These are phyloP conservation scores for Plantago coronopus DNA, from an alignment of 305 asterid species.

Conservation along the genomic window DNA sequence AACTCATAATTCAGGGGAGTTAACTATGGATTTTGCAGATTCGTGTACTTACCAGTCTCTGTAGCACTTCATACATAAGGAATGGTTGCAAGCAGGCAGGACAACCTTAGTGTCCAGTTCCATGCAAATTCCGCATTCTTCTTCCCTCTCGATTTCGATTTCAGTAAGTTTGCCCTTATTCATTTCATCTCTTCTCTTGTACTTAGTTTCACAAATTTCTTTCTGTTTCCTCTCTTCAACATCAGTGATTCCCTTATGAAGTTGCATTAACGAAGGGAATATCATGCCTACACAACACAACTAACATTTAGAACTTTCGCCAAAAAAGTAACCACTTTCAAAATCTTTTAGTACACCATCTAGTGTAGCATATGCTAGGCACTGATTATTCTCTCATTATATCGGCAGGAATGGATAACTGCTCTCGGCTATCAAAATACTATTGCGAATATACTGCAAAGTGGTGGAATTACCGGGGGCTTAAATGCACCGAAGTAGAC, in stretches of 20 bases:
- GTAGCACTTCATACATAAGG: slow-evolving; percentile 74
- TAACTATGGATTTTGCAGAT: too few species aligned
- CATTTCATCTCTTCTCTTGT: slow-evolving; percentile 51
- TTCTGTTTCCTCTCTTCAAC: slow-evolving; percentile 81
- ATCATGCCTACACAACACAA: slow-evolving; percentile 47
- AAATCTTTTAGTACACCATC: neutral
- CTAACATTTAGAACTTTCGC: slow-evolving; percentile 8
- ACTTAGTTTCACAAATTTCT: slow-evolving; percentile 53
- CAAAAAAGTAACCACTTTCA: neutral
- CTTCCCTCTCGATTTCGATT: slow-evolving; percentile 76
- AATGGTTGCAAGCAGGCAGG: slow-evolving; percentile 71
- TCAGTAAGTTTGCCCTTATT: slow-evolving; percentile 74
- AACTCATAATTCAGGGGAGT: too few species aligned
- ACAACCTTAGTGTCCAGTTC: slow-evolving; percentile 69
- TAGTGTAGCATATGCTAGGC: neutral
- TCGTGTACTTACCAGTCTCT: slow-evolving; percentile 50
- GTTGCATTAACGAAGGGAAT: slow-evolving; percentile 86
- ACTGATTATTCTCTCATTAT: neutral
- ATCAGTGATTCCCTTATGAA: slow-evolving; percentile 70
- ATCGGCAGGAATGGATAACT: neutral
- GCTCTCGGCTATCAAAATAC: neutral
- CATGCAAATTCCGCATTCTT: slow-evolving; percentile 94
- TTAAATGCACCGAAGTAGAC: neutral
- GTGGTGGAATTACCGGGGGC: neutral
- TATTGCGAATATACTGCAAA: neutral